Evolutionary conservation across 2,329 filamentous ascomycete species (phyloP).

Genomic region (Teratosphaeriaceae sp.): DNA sequence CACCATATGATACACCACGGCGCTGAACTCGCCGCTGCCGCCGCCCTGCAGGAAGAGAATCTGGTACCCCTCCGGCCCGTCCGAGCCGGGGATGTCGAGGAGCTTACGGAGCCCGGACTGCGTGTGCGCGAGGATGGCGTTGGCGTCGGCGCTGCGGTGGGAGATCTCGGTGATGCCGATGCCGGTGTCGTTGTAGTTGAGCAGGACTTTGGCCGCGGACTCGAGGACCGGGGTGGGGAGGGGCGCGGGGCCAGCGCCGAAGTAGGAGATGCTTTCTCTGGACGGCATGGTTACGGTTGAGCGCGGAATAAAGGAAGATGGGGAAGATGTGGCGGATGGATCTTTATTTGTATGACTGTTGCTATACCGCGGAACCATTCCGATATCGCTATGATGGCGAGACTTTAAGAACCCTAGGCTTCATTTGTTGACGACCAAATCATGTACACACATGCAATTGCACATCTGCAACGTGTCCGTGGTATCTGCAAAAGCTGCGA

Average conservation of each 20-base stretch:
- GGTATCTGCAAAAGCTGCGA: no score
- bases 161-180: conserved; percentile 85
- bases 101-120: conserved; percentile 67
- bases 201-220: conserved; percentile 62
- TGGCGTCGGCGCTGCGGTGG: conserved; percentile 74
- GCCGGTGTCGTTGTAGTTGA: conserved; percentile 76
- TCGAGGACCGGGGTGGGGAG: conserved; percentile 78
- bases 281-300: conserved; percentile 56
- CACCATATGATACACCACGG: conserved; percentile 77
- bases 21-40: conserved; percentile 78
- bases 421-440: no score
- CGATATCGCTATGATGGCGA: no score
- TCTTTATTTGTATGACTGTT: no score
- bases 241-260: conserved; percentile 83
- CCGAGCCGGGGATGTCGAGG: conserved; percentile 75
- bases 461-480: no score
- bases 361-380: no score
- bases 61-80: conserved; percentile 75
- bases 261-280: conserved; percentile 72
- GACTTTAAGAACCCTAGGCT: no score
- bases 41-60: conserved; percentile 84
- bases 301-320: no score
- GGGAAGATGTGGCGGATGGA: no score
- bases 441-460: no score
- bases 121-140: conserved; percentile 69